phyloP scores from a whole-genome alignment of 2,329 filamentous ascomycete species.

The Trichoderma aggressivum region DNA sequence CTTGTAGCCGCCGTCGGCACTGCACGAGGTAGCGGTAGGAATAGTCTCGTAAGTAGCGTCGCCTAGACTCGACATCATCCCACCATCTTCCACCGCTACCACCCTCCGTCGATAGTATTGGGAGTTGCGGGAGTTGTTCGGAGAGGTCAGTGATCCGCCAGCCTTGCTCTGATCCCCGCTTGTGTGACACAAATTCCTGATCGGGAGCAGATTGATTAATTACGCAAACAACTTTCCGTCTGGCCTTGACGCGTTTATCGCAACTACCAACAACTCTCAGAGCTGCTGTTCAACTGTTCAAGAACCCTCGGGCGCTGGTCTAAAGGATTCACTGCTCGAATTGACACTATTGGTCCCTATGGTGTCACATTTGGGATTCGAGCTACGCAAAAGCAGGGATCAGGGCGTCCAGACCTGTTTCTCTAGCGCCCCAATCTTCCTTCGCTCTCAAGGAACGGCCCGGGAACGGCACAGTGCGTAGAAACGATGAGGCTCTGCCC shows the following conservation, averaged over 20 bases:
- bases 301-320: background rate
- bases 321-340: background rate
- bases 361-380: background rate
- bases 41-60: constrained; percentile 3
- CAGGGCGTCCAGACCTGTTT: background rate
- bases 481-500: constrained; percentile 8
- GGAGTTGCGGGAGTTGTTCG: background rate
- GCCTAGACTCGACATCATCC: background rate
- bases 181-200: background rate
- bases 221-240: background rate
- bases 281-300: background rate
- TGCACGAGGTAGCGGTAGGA: background rate
- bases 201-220: background rate
- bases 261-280: background rate
- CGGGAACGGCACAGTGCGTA: constrained; percentile 5
- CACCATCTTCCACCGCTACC: background rate
- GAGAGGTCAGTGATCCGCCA: background rate
- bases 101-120: background rate
- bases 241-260: background rate
- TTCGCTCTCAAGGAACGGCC: constrained; percentile 7
- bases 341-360: background rate
- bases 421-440: background rate
- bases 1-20: background rate
- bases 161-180: background rate
- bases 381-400: background rate